A percentile compares a stretch with the other conserved stretches of the same genome.
These are phyloP conservation scores for Dictyostelium capitatum DNA, from an alignment of 78 protist species.

Conservation along the genomic window DNA sequence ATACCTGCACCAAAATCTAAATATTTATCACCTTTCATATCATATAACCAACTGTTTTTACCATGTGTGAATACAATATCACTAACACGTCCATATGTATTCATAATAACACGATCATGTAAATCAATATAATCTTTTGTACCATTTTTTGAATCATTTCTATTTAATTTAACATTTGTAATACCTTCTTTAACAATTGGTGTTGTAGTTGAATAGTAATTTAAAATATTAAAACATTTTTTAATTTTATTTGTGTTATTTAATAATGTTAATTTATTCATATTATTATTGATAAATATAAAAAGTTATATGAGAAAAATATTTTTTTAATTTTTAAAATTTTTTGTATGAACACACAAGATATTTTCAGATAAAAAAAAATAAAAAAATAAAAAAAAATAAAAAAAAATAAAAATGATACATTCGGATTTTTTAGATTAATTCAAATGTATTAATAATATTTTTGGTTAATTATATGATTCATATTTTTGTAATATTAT, in stretches of 20 bases:
- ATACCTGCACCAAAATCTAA: constrained; percentile 89
- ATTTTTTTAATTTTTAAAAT: no score
- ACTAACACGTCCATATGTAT: constrained; percentile 80
- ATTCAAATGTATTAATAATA: no score
- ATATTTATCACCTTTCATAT: constrained; percentile 82
- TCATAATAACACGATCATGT: constrained; percentile 56
- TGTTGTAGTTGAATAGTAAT: background rate
- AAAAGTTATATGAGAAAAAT: no score
- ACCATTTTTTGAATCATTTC: background rate
- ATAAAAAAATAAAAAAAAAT: no score
- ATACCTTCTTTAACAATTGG: constrained; percentile 26
- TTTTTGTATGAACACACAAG: no score
- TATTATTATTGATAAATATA: no score
- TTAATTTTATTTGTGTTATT: background rate
- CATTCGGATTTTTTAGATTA: no score
- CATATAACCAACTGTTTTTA: constrained; percentile 67
- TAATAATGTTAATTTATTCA: background rate
- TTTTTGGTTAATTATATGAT: no score
- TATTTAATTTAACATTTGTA: constrained; percentile 20
- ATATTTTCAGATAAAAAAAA: no score
- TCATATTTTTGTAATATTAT: no score
- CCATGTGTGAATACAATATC: constrained; percentile 80
- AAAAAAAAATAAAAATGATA: no score
- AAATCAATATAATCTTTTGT: constrained; percentile 16
- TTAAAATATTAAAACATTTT: background rate